phyloP scores from a whole-genome alignment of 1,139 yeast genomes.

The Sugiyamaella novakii region DNA sequence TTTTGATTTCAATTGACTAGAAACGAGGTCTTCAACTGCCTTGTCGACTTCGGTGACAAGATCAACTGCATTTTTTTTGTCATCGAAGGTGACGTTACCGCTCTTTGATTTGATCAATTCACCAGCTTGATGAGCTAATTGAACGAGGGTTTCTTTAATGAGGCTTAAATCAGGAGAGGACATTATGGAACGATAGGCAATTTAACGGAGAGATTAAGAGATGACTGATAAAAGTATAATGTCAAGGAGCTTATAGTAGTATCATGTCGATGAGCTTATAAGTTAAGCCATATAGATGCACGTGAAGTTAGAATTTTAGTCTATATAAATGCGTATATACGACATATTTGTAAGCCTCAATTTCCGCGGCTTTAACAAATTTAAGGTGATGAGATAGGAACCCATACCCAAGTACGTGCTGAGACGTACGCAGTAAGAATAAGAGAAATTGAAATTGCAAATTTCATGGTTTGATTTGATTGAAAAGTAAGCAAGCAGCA shows the following conservation, averaged over 20 bases:
- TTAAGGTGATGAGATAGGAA: no score
- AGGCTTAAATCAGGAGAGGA: slow-evolving; percentile 19
- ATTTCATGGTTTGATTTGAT: slow-evolving; percentile 10
- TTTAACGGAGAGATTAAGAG: no score
- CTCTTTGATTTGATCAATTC: slow-evolving; percentile 49
- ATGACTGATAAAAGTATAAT: no score
- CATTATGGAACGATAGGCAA: slow-evolving; percentile 1
- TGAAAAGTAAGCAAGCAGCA: no score
- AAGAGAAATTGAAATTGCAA: slow-evolving; percentile 10
- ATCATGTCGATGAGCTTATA: no score
- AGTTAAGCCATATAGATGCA: no score
- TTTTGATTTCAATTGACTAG: slow-evolving; percentile 39
- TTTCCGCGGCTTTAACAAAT: no score
- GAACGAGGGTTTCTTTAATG: slow-evolving; percentile 50
- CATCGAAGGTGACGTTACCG: slow-evolving; percentile 54
- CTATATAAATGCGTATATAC: no score
- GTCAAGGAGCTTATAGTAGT: no score
- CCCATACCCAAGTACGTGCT: not conserved
- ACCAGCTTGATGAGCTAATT: slow-evolving; percentile 55
- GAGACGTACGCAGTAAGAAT: not conserved
- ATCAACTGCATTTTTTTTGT: slow-evolving; percentile 59
- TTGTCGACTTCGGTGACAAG: slow-evolving; percentile 61
- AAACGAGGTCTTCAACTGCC: slow-evolving; percentile 54
- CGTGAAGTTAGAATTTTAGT: no score
- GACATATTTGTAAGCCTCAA: no score